Percentiles rank a stretch among this genome's conserved stretches.
Conservation (phyloP, 768 basidiomycete genomes). For the Leccinum arenicola region DNA sequence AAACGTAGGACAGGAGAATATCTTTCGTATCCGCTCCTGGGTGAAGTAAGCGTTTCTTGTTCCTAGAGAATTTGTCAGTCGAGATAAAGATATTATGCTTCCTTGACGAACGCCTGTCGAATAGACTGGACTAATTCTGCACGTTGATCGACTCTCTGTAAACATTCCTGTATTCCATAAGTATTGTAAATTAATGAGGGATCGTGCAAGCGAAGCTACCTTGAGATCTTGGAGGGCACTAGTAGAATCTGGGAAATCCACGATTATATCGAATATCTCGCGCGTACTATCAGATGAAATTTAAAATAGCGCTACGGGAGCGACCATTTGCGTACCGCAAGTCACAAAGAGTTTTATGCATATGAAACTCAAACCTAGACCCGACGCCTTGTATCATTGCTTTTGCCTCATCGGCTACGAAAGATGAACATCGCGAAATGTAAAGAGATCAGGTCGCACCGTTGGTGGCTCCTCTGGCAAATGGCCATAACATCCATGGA, state of each 20-base stretch:
- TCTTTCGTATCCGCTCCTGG: constrained; percentile 94
- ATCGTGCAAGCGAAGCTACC: constrained; percentile 35
- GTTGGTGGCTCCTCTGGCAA: constrained; percentile 61
- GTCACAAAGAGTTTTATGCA: constrained; percentile 88
- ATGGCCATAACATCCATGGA: constrained; percentile 82
- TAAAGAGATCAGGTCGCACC: constrained; percentile 36
- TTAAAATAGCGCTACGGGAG: not conserved
- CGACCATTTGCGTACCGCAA: constrained; percentile 56
- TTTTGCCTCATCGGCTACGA: constrained; percentile 65
- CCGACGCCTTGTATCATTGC: constrained; percentile 74
- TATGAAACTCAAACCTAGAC: constrained; percentile 85
- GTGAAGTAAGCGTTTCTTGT: constrained; percentile 84
- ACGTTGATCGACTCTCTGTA: constrained; percentile 79
- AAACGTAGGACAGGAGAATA: constrained; percentile 87
- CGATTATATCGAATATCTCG: constrained; percentile 95
- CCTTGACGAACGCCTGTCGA: constrained; percentile 64
- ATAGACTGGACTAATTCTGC: constrained; percentile 71
- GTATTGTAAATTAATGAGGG: not conserved
- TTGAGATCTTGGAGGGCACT: constrained; percentile 85
- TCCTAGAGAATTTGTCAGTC: constrained; percentile 43
- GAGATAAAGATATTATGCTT: not conserved
- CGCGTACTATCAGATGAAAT: constrained; percentile 43
- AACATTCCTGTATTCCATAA: constrained; percentile 54
- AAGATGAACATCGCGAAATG: constrained; percentile 4
- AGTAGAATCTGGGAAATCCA: constrained; percentile 87